These are phyloP conservation scores for button mushroom (Agaricus bisporus) DNA, from an alignment of 768 basidiomycete species.

Conservation along the genomic window DNA sequence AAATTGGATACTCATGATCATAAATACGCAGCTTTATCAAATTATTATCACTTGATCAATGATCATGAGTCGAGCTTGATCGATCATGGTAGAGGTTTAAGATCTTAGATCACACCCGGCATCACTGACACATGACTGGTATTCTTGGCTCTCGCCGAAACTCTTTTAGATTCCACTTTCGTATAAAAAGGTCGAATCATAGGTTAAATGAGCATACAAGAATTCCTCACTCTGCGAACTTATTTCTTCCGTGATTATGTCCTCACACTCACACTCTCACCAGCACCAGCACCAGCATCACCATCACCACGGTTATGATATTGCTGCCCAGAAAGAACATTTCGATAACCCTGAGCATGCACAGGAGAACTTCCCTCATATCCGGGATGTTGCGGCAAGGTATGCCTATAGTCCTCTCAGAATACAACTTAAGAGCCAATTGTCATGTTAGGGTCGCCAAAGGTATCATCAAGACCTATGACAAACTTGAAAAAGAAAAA, in stretches of 20 bases:
- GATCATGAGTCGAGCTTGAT: too few relatives aligned
- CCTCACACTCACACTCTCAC: neutral
- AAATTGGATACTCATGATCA: too few relatives aligned
- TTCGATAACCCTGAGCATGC: constrained; percentile 1
- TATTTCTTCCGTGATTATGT: neutral
- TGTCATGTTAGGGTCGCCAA: constrained; percentile 18
- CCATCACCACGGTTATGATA: neutral
- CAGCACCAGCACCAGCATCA: neutral
- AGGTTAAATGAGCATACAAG: too few relatives aligned
- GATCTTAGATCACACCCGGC: too few relatives aligned
- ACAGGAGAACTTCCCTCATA: constrained; percentile 11
- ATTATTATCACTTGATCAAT: too few relatives aligned
- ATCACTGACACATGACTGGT: too few relatives aligned
- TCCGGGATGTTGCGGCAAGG: constrained; percentile 14
- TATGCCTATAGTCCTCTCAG: neutral
- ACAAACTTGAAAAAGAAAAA: constrained; percentile 38
- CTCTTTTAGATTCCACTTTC: too few relatives aligned
- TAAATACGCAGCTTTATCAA: too few relatives aligned
- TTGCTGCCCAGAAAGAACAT: neutral
- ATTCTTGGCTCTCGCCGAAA: too few relatives aligned
- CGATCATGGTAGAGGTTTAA: too few relatives aligned
- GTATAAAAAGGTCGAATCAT: too few relatives aligned
- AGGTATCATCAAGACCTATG: constrained; percentile 26
- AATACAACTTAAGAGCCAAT: neutral
- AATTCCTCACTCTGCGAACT: neutral